These are phyloP conservation scores for Ceratocystis cacaofunesta DNA, from an alignment of 2,329 filamentous ascomycete genomes.

Conservation along the genomic window DNA sequence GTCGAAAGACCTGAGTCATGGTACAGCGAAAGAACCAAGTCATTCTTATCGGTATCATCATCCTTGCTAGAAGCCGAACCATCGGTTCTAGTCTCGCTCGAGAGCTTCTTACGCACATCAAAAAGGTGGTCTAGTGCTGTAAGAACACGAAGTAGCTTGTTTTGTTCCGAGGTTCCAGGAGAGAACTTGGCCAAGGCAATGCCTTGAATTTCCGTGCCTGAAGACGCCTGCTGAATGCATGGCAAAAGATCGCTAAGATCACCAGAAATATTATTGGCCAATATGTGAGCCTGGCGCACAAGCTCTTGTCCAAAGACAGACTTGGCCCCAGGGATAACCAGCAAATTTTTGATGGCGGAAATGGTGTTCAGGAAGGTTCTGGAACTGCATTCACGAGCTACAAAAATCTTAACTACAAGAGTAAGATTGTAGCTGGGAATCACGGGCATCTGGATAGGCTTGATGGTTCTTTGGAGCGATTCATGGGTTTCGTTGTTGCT, in stretches of 20 bases:
- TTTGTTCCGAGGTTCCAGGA: conserved; percentile 87
- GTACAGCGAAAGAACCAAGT: conserved; percentile 75
- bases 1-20: conserved; percentile 79
- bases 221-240: conserved; percentile 73
- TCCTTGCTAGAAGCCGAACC: conserved; percentile 46
- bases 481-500: conserved; percentile 29
- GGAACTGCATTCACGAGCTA: conserved; percentile 87
- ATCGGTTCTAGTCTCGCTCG: conserved; percentile 33
- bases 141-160: conserved; percentile 80
- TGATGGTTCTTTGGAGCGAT: conserved; percentile 34
- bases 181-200: conserved; percentile 91
- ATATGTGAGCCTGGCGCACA: conserved; percentile 66
- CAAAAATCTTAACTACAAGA: conserved; percentile 90
- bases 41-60: conserved; percentile 59
- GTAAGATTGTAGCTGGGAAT: conserved; percentile 81
- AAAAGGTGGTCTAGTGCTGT: conserved; percentile 94
- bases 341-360: conserved; percentile 96
- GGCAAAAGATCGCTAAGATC: conserved; percentile 75
- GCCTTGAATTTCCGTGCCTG: conserved; percentile 88
- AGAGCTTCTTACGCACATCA: conserved; percentile 57
- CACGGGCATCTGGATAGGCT: conserved; percentile 60
- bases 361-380: conserved; percentile 97
- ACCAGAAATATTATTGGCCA: conserved; percentile 70
- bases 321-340: conserved; percentile 79
- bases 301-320: conserved; percentile 85